These are phyloP conservation scores for Macadamia tetraphylla DNA, from an alignment of 164 flowering plant genomes.

Conservation along the genomic window DNA sequence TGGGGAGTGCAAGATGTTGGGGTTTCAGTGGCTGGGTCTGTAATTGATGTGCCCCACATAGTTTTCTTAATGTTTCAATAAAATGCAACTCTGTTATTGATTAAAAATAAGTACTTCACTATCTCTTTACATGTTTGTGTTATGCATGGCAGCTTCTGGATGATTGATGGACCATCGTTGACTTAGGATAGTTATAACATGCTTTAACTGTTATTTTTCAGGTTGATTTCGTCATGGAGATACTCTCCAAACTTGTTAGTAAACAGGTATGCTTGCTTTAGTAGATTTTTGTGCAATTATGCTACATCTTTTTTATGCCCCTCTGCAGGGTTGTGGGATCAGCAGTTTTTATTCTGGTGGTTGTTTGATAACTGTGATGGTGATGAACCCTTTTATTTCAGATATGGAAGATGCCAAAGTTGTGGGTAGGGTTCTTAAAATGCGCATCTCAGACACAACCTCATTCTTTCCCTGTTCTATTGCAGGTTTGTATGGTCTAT, in stretches of 20 bases:
- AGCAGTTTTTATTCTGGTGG: neutral
- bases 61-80: too few relatives aligned
- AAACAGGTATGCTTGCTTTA: conserved; percentile 60
- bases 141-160: too few relatives aligned
- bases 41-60: too few relatives aligned
- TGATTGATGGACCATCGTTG: too few relatives aligned
- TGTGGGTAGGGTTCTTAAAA: conserved; percentile 97
- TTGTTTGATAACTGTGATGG: neutral
- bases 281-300: neutral
- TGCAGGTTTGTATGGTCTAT: conserved; percentile 45
- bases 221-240: conserved; percentile 98
- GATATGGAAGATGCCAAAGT: conserved; percentile 98
- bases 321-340: neutral
- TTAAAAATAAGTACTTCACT: too few relatives aligned
- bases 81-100: too few relatives aligned
- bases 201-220: conserved; percentile 22
- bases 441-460: conserved; percentile 94
- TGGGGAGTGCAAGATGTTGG: too few relatives aligned
- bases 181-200: conserved; percentile 1
- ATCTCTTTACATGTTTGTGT: too few relatives aligned
- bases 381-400: conserved; percentile 20
- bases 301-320: neutral
- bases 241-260: conserved; percentile 82
- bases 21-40: too few relatives aligned
- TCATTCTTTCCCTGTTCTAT: conserved; percentile 78